A percentile compares a stretch with the other conserved stretches of the same genome.
phyloP scores from a whole-genome alignment of 208 protist genomes.

The Vickermania spadyakhi region DNA sequence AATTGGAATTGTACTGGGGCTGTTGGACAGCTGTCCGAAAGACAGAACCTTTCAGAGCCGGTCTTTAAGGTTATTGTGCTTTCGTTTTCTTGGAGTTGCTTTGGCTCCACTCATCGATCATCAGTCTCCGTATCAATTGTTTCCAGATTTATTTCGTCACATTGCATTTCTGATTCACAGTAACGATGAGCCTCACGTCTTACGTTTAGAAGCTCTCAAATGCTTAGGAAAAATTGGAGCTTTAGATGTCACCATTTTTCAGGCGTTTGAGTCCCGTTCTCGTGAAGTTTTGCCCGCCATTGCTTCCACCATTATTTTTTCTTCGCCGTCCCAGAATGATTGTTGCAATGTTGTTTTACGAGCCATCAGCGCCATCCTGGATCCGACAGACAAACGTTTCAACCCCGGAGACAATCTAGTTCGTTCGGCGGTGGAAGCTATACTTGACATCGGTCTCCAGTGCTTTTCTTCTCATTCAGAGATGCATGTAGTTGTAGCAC shows the following conservation, averaged over 20 bases:
- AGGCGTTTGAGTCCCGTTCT: conserved; percentile 23
- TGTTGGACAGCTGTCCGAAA: conserved; percentile 46
- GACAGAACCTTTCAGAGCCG: conserved; percentile 33
- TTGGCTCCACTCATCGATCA: conserved; percentile 53
- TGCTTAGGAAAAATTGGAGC: conserved; percentile 76
- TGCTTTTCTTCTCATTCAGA: conserved; percentile 55
- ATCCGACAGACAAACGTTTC: conserved; percentile 26
- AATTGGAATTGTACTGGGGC: conserved; percentile 35
- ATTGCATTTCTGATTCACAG: conserved; percentile 52
- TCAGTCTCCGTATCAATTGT: conserved; percentile 52
- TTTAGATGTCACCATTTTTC: conserved; percentile 68
- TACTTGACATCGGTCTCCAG: conserved; percentile 62
- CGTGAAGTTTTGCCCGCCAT: conserved; percentile 18
- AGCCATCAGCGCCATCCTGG: conserved; percentile 44
- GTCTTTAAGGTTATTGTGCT: conserved; percentile 42
- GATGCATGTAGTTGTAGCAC: conserved; percentile 42
- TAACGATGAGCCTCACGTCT: conserved; percentile 53
- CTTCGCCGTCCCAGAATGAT: conserved; percentile 45
- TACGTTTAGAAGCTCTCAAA: conserved; percentile 67
- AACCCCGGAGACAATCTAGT: conserved; percentile 32
- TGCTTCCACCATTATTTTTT: conserved; percentile 18
- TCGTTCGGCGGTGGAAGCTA: conserved; percentile 51
- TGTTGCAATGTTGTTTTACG: conserved; percentile 59
- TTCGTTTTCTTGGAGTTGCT: conserved; percentile 63
- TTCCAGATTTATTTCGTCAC: conserved; percentile 57